Percentiles rank a stretch among this genome's conserved stretches.
Conservation (phyloP, 2,329 filamentous ascomycete species). For the Zarea fungicola region DNA sequence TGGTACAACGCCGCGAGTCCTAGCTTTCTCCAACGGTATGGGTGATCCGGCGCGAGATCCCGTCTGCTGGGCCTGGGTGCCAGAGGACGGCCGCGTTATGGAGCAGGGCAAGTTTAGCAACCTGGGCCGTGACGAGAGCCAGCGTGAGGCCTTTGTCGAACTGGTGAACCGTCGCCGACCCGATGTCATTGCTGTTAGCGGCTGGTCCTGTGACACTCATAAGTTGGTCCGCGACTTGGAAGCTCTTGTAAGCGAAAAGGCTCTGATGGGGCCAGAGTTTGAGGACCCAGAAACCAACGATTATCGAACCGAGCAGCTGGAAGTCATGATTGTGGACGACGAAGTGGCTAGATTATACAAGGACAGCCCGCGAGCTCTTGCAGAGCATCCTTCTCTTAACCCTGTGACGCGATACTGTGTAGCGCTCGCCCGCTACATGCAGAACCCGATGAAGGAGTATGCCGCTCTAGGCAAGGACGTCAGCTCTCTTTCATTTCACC, state of each 20-base stretch:
- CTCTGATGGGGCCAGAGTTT: slow-evolving; percentile 74
- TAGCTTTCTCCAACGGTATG: slow-evolving; percentile 81
- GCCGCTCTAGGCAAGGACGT: slow-evolving; percentile 87
- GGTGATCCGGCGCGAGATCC: slow-evolving; percentile 70
- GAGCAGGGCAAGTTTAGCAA: slow-evolving; percentile 87
- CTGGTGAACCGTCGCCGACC: slow-evolving; percentile 74
- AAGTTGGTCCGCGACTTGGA: slow-evolving; percentile 78
- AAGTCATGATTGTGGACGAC: slow-evolving; percentile 90
- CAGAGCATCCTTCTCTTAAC: slow-evolving; percentile 75
- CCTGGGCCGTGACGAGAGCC: slow-evolving; percentile 64
- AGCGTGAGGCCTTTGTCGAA: slow-evolving; percentile 66
- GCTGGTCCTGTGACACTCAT: slow-evolving; percentile 81
- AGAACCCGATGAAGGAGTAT: slow-evolving; percentile 95
- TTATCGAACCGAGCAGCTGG: slow-evolving; percentile 71
- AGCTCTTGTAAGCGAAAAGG: slow-evolving; percentile 70
- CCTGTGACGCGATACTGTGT: slow-evolving; percentile 85
- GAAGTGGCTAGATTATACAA: slow-evolving; percentile 97
- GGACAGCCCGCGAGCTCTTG: slow-evolving; percentile 71
- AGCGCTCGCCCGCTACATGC: slow-evolving; percentile 82
- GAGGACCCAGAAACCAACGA: slow-evolving; percentile 73
- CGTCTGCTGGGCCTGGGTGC: slow-evolving; percentile 85
- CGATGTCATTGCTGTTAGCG: slow-evolving; percentile 85
- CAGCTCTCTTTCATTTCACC: slow-evolving; percentile 79
- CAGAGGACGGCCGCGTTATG: slow-evolving; percentile 83
- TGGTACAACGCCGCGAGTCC: slow-evolving; percentile 80